These are phyloP conservation scores for Hymenoscyphus scutula DNA, from an alignment of 2,329 filamentous ascomycete species.

Conservation along the genomic window DNA sequence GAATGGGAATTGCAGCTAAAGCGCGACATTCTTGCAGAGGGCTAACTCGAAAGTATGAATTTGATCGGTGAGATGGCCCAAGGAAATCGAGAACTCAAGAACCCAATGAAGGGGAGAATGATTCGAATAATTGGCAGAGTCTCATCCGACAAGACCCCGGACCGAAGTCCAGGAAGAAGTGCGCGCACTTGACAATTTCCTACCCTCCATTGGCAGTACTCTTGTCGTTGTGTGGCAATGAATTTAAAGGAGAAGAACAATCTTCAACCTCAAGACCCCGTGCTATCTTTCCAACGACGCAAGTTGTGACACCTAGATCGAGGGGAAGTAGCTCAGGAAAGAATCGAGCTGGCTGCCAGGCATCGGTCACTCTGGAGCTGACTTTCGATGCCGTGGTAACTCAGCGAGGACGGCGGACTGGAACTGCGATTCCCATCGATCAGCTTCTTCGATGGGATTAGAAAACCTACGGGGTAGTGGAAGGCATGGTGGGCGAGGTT, in stretches of 20 bases:
- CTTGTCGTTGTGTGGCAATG: slow-evolving; percentile 58
- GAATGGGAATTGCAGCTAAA: slow-evolving; percentile 89
- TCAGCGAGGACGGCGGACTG: slow-evolving; percentile 84
- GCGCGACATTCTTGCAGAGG: slow-evolving; percentile 86
- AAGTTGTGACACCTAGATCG: slow-evolving; percentile 48
- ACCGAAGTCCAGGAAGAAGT: slow-evolving; percentile 49
- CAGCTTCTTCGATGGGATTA: slow-evolving; percentile 22
- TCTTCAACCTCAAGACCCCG: slow-evolving; percentile 80
- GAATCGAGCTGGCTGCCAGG: slow-evolving; percentile 71
- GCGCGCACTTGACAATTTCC: slow-evolving; percentile 32
- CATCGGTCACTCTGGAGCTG: slow-evolving; percentile 43
- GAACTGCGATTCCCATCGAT: slow-evolving; percentile 39
- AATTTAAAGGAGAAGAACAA: slow-evolving; percentile 70
- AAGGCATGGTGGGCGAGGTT: slow-evolving; percentile 54
- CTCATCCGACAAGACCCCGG: slow-evolving; percentile 79
- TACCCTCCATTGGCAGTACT: slow-evolving; percentile 25
- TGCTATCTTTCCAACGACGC: slow-evolving; percentile 56
- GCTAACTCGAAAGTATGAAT: slow-evolving; percentile 74
- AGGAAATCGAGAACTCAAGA: slow-evolving; percentile 29
- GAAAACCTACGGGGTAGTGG: slow-evolving; percentile 18
- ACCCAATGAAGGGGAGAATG: slow-evolving; percentile 19
- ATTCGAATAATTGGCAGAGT: slow-evolving; percentile 35
- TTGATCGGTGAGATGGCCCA: slow-evolving; percentile 69
- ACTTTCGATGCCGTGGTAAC: slow-evolving; percentile 30
- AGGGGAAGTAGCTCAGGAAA: slow-evolving; percentile 63